These are phyloP conservation scores for Zangia roseola DNA, from an alignment of 768 basidiomycete genomes.

Conservation along the genomic window DNA sequence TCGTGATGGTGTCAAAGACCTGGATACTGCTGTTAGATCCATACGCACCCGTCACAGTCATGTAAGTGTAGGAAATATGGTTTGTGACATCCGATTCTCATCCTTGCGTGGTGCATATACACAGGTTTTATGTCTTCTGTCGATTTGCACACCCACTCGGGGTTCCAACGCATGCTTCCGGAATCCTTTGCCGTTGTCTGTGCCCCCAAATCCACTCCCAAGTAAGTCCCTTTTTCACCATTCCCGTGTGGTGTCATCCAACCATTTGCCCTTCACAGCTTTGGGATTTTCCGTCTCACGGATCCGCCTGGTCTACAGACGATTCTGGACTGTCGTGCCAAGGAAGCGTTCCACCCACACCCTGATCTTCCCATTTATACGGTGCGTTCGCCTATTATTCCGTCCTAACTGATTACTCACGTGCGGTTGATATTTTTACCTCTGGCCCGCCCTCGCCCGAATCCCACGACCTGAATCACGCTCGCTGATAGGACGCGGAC, in stretches of 20 bases:
- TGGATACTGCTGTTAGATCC: slow-evolving; percentile 54
- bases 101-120: background rate
- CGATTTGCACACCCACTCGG: slow-evolving; percentile 88
- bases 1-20: background rate
- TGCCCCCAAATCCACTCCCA: slow-evolving; percentile 75
- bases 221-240: slow-evolving; percentile 41
- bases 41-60: slow-evolving; percentile 88
- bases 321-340: slow-evolving; percentile 63
- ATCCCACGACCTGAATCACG: background rate
- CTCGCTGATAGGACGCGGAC: slow-evolving; percentile 63
- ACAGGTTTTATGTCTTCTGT: slow-evolving; percentile 92
- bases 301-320: slow-evolving; percentile 81
- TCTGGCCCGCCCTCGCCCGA: background rate
- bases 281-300: slow-evolving; percentile 87
- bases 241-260: background rate
- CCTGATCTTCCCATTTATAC: slow-evolving; percentile 84
- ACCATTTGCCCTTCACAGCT: slow-evolving; percentile 34
- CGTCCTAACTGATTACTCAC: background rate
- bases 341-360: slow-evolving; percentile 86
- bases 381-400: slow-evolving; percentile 42
- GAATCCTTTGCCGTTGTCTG: slow-evolving; percentile 94
- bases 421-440: background rate
- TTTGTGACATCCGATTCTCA: background rate
- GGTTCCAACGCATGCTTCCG: slow-evolving; percentile 85
- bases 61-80: slow-evolving; percentile 44